A percentile compares a stretch with the other conserved stretches of the same genome.
Evolutionary conservation across 495 filamentous ascomycete genomes (phyloP).

Genomic region (Hypoxylon trugodes): DNA sequence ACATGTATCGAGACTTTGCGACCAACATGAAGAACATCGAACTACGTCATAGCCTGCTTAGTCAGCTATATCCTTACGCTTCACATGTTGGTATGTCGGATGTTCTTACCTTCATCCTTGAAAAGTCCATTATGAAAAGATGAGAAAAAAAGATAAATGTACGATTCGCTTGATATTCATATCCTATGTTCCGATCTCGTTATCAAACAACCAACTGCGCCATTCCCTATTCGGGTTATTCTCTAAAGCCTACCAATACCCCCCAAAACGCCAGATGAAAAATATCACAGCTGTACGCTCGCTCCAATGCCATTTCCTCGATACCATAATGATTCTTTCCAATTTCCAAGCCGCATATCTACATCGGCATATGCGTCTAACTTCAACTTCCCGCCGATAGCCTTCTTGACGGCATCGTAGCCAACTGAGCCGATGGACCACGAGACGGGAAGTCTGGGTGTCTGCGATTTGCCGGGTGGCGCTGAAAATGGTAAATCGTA

Average conservation of each 20-base stretch:
- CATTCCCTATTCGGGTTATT: not conserved
- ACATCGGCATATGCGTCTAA: conserved; percentile 81
- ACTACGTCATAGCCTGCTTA: no score
- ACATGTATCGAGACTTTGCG: no score
- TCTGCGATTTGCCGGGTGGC: conserved; percentile 73
- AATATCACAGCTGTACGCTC: conserved; percentile 65
- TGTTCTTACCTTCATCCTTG: no score
- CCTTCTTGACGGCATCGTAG: conserved; percentile 79
- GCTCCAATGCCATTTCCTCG: conserved; percentile 78
- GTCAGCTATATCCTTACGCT: no score
- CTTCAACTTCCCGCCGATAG: conserved; percentile 83
- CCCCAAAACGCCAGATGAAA: conserved; percentile 24
- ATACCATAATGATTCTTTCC: conserved; percentile 74
- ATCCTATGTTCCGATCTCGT: not conserved
- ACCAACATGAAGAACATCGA: no score
- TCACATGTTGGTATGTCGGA: no score
- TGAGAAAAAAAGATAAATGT: not conserved
- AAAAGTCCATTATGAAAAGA: no score
- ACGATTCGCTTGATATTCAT: not conserved
- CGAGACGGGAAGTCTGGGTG: conserved; percentile 81
- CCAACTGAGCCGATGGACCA: conserved; percentile 81
- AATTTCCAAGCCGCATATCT: conserved; percentile 74
- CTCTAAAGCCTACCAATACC: not conserved
- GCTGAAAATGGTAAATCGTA: conserved; percentile 79
- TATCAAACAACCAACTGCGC: conserved; percentile 18